These are phyloP conservation scores for Coniochaeta ligniaria DNA, from an alignment of 2,329 filamentous ascomycete species.

Conservation along the genomic window DNA sequence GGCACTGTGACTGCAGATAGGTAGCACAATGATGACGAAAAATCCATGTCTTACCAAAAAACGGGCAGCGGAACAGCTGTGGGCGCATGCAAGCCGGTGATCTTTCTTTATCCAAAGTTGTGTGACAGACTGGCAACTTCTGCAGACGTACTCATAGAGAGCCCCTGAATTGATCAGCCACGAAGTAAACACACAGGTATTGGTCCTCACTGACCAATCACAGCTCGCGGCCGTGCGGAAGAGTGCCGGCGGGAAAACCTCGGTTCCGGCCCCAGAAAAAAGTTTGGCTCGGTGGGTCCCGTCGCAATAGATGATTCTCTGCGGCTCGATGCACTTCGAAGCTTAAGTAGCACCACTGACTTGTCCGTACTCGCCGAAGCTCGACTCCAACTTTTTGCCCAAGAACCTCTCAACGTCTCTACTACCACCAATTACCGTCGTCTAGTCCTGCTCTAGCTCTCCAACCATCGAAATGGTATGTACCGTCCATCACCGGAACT, in stretches of 20 bases:
- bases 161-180: neutral
- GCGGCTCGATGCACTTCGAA: constrained; percentile 1
- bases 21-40: neutral
- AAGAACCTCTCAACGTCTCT: neutral
- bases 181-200: neutral
- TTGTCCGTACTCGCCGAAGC: neutral
- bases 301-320: neutral
- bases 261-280: constrained; percentile 1
- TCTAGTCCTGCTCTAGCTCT: neutral
- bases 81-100: neutral
- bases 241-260: neutral
- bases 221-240: neutral
- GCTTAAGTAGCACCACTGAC: neutral
- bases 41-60: neutral
- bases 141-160: neutral
- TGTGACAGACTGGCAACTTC: neutral
- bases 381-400: neutral
- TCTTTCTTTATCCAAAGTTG: neutral
- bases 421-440: neutral
- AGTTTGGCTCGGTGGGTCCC: neutral
- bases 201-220: neutral
- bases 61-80: neutral
- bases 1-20: neutral
- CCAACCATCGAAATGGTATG: neutral
- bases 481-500: too few species aligned